phyloP scores from a whole-genome alignment of 139 green algal species.

The Haematococcus lacustris region DNA sequence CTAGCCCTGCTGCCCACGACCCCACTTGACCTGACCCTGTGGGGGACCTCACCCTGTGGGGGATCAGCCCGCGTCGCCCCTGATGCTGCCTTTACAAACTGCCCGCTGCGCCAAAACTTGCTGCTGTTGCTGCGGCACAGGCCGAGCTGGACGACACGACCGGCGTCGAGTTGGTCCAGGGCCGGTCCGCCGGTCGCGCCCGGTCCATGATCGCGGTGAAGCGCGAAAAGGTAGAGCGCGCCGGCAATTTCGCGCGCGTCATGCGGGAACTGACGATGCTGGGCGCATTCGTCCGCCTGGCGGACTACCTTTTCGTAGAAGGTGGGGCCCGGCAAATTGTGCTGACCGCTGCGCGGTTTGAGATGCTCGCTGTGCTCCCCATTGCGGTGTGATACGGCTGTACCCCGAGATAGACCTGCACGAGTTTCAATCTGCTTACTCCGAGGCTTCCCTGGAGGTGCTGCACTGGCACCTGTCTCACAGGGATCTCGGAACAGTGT shows the following conservation, averaged over 20 bases:
- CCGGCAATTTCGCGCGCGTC: conserved; percentile 54
- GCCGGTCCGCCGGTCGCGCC: conserved; percentile 22
- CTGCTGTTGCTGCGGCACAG: not conserved
- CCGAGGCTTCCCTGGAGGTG: too few species aligned
- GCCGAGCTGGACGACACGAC: conserved; percentile 69
- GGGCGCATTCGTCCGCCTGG: conserved; percentile 64
- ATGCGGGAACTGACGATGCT: conserved; percentile 69
- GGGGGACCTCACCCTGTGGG: too few species aligned
- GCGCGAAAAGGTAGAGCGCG: conserved; percentile 66
- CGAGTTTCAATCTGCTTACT: too few species aligned
- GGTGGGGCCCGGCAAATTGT: conserved; percentile 3
- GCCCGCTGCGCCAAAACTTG: too few species aligned
- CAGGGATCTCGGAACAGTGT: too few species aligned
- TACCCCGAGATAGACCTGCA: too few species aligned
- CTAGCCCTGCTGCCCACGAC: too few species aligned
- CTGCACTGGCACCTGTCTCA: too few species aligned
- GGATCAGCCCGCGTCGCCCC: too few species aligned
- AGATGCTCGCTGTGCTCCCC: not conserved
- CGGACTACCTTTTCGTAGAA: conserved; percentile 69
- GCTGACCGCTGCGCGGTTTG: not conserved
- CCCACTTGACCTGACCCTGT: too few species aligned
- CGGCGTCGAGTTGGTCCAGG: conserved; percentile 61
- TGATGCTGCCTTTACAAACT: too few species aligned
- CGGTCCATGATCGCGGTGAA: conserved; percentile 51
- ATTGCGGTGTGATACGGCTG: too few species aligned